These are phyloP conservation scores for Croton setiger DNA, from an alignment of 441 rosid genomes.

Conservation along the genomic window DNA sequence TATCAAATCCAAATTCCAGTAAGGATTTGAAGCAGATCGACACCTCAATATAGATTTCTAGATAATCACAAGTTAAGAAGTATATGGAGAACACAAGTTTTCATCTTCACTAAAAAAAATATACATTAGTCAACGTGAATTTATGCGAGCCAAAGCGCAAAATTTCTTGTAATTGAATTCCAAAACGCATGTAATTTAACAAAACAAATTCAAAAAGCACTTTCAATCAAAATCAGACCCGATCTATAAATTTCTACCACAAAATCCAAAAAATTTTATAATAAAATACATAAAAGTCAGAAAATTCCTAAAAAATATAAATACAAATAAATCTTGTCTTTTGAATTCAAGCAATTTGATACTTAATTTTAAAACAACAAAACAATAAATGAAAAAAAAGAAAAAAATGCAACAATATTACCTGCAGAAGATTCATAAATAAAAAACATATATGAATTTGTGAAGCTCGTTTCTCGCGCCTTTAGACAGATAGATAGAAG, in stretches of 20 bases:
- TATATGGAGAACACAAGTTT: background rate
- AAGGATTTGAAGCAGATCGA: background rate
- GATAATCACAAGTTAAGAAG: background rate
- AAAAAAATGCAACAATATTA: conserved; percentile 10
- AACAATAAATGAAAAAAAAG: background rate
- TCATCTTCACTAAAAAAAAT: background rate
- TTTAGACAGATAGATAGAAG: background rate
- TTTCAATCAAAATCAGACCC: conserved; percentile 16
- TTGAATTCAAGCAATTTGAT: background rate
- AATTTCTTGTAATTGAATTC: conserved; percentile 11
- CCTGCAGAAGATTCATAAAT: conserved; percentile 7
- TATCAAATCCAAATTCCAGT: too few species aligned
- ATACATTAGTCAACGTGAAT: background rate
- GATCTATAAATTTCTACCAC: conserved; percentile 27
- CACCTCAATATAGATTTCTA: background rate
- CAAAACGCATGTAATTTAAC: conserved; percentile 13
- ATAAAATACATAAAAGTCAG: background rate
- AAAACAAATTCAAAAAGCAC: background rate
- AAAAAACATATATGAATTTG: background rate
- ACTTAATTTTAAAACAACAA: background rate
- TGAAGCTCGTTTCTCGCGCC: conserved; percentile 7
- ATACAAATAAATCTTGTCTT: background rate
- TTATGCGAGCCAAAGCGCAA: background rate
- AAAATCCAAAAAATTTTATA: conserved; percentile 7
- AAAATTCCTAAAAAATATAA: background rate